These are phyloP conservation scores for Colletotrichum australisinense DNA, from an alignment of 2,329 filamentous ascomycete species.

Conservation along the genomic window DNA sequence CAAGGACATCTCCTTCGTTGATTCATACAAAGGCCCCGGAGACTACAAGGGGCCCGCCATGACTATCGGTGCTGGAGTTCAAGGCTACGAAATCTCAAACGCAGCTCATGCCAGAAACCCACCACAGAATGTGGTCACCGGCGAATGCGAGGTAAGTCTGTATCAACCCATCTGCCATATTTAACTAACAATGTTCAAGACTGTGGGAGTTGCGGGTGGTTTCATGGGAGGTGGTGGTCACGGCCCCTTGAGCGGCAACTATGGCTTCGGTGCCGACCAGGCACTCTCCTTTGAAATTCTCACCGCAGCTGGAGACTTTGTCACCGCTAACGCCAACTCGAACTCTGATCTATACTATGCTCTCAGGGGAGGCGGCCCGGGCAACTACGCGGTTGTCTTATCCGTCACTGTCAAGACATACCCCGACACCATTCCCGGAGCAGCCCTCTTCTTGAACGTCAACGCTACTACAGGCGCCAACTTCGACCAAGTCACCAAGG, in stretches of 20 bases:
- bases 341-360: conserved; percentile 69
- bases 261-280: conserved; percentile 60
- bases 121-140: conserved; percentile 59
- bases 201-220: conserved; percentile 71
- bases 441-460: conserved; percentile 32
- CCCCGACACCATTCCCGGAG: conserved; percentile 37
- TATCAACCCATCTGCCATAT: neutral
- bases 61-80: conserved; percentile 65
- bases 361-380: conserved; percentile 63
- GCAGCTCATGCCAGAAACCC: conserved; percentile 52
- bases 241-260: conserved; percentile 54
- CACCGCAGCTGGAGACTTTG: conserved; percentile 55
- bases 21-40: conserved; percentile 46
- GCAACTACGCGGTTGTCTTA: conserved; percentile 63
- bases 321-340: conserved; percentile 55
- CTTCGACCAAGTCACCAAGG: conserved; percentile 26
- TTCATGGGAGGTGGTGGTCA: conserved; percentile 71
- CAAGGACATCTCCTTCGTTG: conserved; percentile 56
- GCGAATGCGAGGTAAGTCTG: conserved; percentile 56
- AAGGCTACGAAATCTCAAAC: conserved; percentile 56
- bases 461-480: conserved; percentile 27
- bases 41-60: conserved; percentile 63
- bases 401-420: conserved; percentile 66
- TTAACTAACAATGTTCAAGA: conserved; percentile 40
- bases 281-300: conserved; percentile 60